phyloP scores from a whole-genome alignment of 441 rosid genomes.

The Pelargonium citronellum region DNA sequence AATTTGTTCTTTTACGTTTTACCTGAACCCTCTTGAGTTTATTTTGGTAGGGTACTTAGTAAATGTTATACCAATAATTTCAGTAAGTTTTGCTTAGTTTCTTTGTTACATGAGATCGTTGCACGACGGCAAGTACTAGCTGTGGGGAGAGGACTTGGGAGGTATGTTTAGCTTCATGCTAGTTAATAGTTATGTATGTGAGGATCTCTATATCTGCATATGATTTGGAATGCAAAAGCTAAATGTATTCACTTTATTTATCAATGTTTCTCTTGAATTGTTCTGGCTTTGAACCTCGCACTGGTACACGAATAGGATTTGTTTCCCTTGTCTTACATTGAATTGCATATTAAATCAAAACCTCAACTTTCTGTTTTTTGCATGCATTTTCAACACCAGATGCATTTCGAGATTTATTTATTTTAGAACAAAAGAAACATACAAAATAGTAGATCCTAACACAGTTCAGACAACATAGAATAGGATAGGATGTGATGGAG shows the following conservation, averaged over 20 bases:
- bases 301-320: background rate
- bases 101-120: background rate
- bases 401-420: no score
- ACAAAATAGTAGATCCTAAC: no score
- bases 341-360: no score
- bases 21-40: constrained; percentile 16
- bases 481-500: no score
- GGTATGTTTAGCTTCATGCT: background rate
- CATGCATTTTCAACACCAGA: no score
- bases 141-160: background rate
- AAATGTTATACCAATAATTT: constrained; percentile 31
- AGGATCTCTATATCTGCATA: background rate
- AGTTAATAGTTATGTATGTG: background rate
- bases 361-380: no score
- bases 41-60: constrained; percentile 27
- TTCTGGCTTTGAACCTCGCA: background rate
- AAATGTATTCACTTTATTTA: background rate
- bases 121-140: background rate
- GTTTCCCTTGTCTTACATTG: background rate
- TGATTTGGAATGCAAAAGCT: background rate
- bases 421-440: no score
- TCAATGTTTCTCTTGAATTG: background rate
- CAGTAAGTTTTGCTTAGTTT: constrained; percentile 21
- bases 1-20: constrained; percentile 13
- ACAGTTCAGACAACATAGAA: no score